phyloP scores from a whole-genome alignment of 2,329 filamentous ascomycete species.

The Ascochyta viciae-villosae region DNA sequence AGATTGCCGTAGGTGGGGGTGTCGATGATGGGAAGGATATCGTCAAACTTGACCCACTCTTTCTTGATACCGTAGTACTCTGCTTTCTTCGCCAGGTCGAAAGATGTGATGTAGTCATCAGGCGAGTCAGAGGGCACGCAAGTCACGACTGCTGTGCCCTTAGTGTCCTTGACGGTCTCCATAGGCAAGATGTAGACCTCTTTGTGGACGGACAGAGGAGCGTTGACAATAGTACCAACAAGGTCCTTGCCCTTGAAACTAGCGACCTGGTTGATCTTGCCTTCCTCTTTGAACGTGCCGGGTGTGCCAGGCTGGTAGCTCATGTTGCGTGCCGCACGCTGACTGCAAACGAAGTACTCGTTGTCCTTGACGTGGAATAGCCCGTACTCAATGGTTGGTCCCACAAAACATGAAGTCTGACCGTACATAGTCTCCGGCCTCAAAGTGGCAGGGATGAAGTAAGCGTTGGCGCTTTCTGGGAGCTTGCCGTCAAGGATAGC shows the following conservation, averaged over 20 bases:
- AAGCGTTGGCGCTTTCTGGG: slow-evolving; percentile 79
- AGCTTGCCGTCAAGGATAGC: slow-evolving; percentile 78
- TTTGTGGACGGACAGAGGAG: slow-evolving; percentile 82
- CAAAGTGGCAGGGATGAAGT: slow-evolving; percentile 89
- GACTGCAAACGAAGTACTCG: slow-evolving; percentile 84
- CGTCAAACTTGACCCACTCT: slow-evolving; percentile 86
- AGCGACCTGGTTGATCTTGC: slow-evolving; percentile 74
- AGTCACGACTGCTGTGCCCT: slow-evolving; percentile 96
- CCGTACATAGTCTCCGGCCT: slow-evolving; percentile 99
- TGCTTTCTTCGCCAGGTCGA: slow-evolving; percentile 90
- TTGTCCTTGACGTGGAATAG: slow-evolving; percentile 73
- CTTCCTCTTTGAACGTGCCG: slow-evolving; percentile 79
- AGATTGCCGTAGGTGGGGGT: slow-evolving; percentile 88
- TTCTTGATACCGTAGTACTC: slow-evolving; percentile 94
- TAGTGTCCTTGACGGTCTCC: slow-evolving; percentile 89
- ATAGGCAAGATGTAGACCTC: slow-evolving; percentile 91
- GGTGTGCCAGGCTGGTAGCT: slow-evolving; percentile 79
- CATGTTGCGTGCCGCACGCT: slow-evolving; percentile 91
- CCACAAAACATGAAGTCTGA: slow-evolving; percentile 94
- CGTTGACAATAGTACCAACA: slow-evolving; percentile 86
- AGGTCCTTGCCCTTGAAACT: slow-evolving; percentile 80
- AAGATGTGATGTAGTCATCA: slow-evolving; percentile 90
- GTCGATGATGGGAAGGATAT: slow-evolving; percentile 77
- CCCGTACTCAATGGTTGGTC: slow-evolving; percentile 87
- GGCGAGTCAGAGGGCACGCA: slow-evolving; percentile 95